Percentiles rank a stretch among this genome's conserved stretches.
Evolutionary conservation across 257 asterid genomes (phyloP).

Genomic region (Primulina huaijiensis): DNA sequence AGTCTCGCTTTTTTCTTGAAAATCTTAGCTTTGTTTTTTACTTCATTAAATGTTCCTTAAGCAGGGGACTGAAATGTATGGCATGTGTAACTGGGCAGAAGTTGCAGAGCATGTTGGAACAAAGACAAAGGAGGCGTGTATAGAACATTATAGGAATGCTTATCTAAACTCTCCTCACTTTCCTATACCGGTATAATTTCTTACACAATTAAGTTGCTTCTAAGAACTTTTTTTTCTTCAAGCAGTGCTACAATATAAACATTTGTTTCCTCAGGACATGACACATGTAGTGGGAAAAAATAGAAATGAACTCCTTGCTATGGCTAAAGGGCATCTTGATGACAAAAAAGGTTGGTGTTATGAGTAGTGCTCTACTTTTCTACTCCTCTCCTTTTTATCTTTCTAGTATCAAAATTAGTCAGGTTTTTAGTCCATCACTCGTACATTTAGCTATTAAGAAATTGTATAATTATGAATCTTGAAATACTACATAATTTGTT

Average conservation of each 20-base stretch:
- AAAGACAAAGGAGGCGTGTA: conserved; percentile 68
- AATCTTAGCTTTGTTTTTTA: conserved; percentile 11
- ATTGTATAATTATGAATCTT: not conserved
- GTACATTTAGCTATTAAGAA: not conserved
- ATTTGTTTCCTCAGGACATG: conserved; percentile 59
- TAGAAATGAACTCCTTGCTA: conserved; percentile 72
- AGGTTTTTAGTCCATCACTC: conserved; percentile 6
- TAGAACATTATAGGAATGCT: conserved; percentile 66
- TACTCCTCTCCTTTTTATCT: conserved; percentile 4
- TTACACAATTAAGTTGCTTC: conserved; percentile 9
- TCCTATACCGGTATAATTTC: conserved; percentile 70
- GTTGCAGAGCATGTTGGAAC: conserved; percentile 92
- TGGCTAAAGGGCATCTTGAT: conserved; percentile 65
- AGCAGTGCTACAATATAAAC: conserved; percentile 14
- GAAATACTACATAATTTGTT: conserved; percentile 5
- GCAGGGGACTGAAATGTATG: conserved; percentile 89
- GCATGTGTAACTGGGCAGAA: conserved; percentile 91
- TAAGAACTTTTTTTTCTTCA: conserved; percentile 9
- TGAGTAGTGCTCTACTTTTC: conserved; percentile 7
- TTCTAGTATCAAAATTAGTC: not conserved
- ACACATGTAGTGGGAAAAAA: conserved; percentile 73
- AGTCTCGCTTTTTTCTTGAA: not conserved
- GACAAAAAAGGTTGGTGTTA: conserved; percentile 63
- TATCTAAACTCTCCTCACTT: conserved; percentile 78
- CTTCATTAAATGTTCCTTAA: conserved; percentile 21